Percentiles rank a stretch among this genome's conserved stretches.
Conservation (phyloP, 2,329 filamentous ascomycete species). For the Diplodia mutila region DNA sequence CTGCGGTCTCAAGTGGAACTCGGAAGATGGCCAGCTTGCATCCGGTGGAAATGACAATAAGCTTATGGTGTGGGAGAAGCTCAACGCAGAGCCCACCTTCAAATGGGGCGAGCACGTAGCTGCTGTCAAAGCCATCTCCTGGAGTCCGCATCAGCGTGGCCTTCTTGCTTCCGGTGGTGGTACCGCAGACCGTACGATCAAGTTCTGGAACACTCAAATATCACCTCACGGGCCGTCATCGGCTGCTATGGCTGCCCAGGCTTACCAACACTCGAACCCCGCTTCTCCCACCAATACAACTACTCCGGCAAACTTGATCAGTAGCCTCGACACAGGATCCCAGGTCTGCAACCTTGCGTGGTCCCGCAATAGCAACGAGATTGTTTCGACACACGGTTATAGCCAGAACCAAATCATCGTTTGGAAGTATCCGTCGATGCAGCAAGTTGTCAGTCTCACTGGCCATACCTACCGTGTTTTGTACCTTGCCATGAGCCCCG, state of each 20-base stretch:
- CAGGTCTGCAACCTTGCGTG: conserved; percentile 99
- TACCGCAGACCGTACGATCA: conserved; percentile 93
- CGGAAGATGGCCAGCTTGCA: conserved; percentile 90
- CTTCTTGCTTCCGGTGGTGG: conserved; percentile 94
- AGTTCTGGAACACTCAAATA: conserved; percentile 95
- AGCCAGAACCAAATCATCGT: conserved; percentile 98
- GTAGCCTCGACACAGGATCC: conserved; percentile 93
- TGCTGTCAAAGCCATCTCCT: conserved; percentile 95
- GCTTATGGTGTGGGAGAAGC: conserved; percentile 96
- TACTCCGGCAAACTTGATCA: conserved; percentile 55
- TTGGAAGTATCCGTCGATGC: conserved; percentile 99
- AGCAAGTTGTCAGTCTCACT: conserved; percentile 90
- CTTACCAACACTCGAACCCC: conserved; percentile 35
- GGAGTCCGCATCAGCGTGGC: conserved; percentile 94
- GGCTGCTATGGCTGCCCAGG: conserved; percentile 45
- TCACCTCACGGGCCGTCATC: conserved; percentile 58
- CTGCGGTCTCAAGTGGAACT: conserved; percentile 95
- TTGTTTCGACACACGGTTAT: conserved; percentile 96
- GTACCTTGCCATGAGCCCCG: conserved; percentile 96
- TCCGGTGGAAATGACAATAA: conserved; percentile 99
- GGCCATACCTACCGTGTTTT: conserved; percentile 96
- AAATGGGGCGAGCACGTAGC: conserved; percentile 95
- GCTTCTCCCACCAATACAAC: conserved; percentile 33
- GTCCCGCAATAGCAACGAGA: conserved; percentile 97
- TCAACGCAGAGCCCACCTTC: conserved; percentile 88